phyloP scores from a whole-genome alignment of 129 eudicot species.

The Lonicera japonica region DNA sequence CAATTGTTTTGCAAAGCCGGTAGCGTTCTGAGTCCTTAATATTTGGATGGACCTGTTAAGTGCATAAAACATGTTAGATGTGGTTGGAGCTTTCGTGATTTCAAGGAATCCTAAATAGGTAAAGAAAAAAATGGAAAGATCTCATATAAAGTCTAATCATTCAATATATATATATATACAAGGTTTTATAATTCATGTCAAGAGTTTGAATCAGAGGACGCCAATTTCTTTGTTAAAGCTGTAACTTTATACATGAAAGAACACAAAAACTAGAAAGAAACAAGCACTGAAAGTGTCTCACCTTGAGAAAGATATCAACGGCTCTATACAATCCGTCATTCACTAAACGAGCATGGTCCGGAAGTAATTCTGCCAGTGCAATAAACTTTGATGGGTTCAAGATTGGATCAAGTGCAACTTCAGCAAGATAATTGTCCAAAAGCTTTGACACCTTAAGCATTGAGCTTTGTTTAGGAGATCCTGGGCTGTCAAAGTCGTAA shows the following conservation, averaged over 20 bases:
- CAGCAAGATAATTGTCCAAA: slow-evolving; percentile 83
- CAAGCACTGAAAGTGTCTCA: slow-evolving; percentile 5
- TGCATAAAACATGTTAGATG: not conserved
- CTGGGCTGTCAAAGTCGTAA: slow-evolving; percentile 77
- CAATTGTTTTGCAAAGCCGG: slow-evolving; percentile 86
- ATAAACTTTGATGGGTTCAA: slow-evolving; percentile 60
- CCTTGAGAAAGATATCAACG: slow-evolving; percentile 90
- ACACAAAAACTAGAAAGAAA: too few species aligned
- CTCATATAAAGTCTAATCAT: too few species aligned
- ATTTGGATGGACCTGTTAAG: slow-evolving; percentile 76
- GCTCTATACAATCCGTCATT: slow-evolving; percentile 93
- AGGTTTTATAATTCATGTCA: too few species aligned
- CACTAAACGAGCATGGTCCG: slow-evolving; percentile 84
- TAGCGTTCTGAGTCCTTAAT: slow-evolving; percentile 88
- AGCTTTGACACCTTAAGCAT: slow-evolving; percentile 78
- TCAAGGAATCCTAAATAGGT: too few species aligned
- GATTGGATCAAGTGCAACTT: slow-evolving; percentile 75
- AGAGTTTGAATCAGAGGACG: too few species aligned
- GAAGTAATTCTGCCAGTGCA: slow-evolving; percentile 80
- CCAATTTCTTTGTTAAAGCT: too few species aligned
- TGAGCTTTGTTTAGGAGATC: slow-evolving; percentile 93
- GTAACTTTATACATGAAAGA: too few species aligned
- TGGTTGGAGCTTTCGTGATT: too few species aligned
- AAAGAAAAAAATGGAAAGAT: too few species aligned
- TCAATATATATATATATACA: too few species aligned